Base-by-base conservation (phyloP, 257 asterid genomes). In the Thymus quinquecostatus region DNA sequence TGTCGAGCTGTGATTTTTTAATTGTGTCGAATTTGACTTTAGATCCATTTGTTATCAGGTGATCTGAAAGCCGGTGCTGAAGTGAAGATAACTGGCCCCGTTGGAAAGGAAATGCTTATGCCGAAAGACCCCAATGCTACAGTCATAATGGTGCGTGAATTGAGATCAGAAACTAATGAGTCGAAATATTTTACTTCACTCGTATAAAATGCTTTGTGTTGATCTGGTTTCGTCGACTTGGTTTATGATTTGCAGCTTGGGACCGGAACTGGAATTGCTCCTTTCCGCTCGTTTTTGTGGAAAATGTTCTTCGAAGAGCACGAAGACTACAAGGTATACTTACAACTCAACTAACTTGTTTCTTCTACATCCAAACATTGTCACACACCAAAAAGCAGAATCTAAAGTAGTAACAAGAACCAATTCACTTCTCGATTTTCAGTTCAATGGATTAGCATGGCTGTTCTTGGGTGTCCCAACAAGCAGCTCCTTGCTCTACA, bases 391-490 rank as follows among this genome's bases (percentile, higher is more conserved):
- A 21, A 21, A 21, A 21, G 21, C 21, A 21, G 21, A 21, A 21
- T 49, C 43, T 27, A 1, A 28, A 58, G 51, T 21, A 45, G 8
- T 79, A 30, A 68, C 68, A 57, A 53, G 28, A 66, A 29, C 29
- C 33, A 4, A 6, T 60, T 47, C 29, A 11, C 28, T 69, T 77
- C 54, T 66, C 14, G 36, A 14, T 69, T 59, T 85, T 79, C 87
- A 94, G 98, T 94, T 89, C 90, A 94, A 94, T 41, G 98, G 98
- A 47, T 76, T 89, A 74, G 97, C 96, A 67, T 94, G 98, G 98
- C 95, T 94, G 34, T 94, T 94, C 96, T 83, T 94, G 90, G 98
- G 98, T 58, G 98, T 94, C 65, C 98, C 98, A 28, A 91, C 98
- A 29, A 77, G 96, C 91, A 91, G 97, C 80, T 93, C 98, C 4